Conservation (phyloP, 2,329 filamentous ascomycete species). For the Phialocephala subalpina region DNA sequence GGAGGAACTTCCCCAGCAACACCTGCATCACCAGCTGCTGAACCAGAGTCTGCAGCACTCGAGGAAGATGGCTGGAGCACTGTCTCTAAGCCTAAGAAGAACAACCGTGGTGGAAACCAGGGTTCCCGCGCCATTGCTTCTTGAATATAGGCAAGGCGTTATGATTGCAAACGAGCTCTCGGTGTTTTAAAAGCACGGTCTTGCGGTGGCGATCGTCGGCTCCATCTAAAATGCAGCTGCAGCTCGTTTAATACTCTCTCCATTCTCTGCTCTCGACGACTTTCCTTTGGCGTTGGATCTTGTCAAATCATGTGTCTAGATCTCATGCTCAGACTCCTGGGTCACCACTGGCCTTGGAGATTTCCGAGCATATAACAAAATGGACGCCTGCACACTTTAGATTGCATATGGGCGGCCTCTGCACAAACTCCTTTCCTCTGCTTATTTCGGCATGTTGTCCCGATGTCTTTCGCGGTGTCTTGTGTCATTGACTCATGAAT, state of each 20-base stretch:
- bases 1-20: slow-evolving; percentile 55
- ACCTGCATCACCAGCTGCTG: slow-evolving; percentile 46
- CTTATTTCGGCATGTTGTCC: slow-evolving; percentile 16
- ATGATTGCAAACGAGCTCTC: neutral
- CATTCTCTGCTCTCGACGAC: slow-evolving; percentile 35
- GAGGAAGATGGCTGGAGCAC: slow-evolving; percentile 73
- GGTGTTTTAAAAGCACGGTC: slow-evolving; percentile 12
- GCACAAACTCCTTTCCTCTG: slow-evolving; percentile 31
- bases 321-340: slow-evolving; percentile 33
- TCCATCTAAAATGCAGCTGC: slow-evolving; percentile 13
- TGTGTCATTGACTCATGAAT: slow-evolving; percentile 18
- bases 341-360: slow-evolving; percentile 30
- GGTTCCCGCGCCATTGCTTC: slow-evolving; percentile 44
- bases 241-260: slow-evolving; percentile 17
- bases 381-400: slow-evolving; percentile 32
- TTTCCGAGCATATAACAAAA: slow-evolving; percentile 21
- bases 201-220: slow-evolving; percentile 12
- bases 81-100: slow-evolving; percentile 52
- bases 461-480: slow-evolving; percentile 19
- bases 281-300: slow-evolving; percentile 43
- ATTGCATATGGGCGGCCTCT: slow-evolving; percentile 40
- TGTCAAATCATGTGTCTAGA: slow-evolving; percentile 40
- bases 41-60: slow-evolving; percentile 47
- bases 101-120: slow-evolving; percentile 44
- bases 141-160: slow-evolving; percentile 26